A percentile compares a stretch with the other conserved stretches of the same genome.
Evolutionary conservation across 78 protist genomes (phyloP).

Genomic region (Speleostelium caveatum): DNA sequence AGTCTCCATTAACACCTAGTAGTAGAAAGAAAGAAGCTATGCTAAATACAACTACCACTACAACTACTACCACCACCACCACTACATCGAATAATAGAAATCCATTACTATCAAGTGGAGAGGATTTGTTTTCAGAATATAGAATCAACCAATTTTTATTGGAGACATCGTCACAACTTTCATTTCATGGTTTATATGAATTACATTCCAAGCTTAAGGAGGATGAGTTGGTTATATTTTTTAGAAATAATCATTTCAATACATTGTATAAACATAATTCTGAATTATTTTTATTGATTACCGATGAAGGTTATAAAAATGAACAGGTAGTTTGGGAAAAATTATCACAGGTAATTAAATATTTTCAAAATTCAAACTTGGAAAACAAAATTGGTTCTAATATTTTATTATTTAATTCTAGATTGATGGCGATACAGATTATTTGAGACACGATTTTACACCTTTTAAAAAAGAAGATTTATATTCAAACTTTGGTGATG

Average conservation of each 20-base stretch:
- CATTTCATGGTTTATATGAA: conserved; percentile 77
- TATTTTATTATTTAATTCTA: background rate
- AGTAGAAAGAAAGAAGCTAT: too few species aligned
- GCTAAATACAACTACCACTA: background rate
- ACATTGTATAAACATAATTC: conserved; percentile 57
- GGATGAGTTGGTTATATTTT: conserved; percentile 63
- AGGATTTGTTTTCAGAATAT: conserved; percentile 26
- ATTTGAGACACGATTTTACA: background rate
- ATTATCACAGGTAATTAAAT: conserved; percentile 28
- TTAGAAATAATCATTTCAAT: conserved; percentile 85
- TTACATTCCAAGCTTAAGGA: conserved; percentile 62
- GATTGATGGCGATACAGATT: conserved; percentile 72
- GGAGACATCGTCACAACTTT: conserved; percentile 64
- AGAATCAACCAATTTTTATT: conserved; percentile 59
- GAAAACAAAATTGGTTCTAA: background rate
- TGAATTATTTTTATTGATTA: conserved; percentile 40
- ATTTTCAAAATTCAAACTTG: background rate
- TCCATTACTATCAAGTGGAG: conserved; percentile 33
- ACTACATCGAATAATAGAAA: background rate
- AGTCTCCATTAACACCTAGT: too few species aligned
- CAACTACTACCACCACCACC: background rate
- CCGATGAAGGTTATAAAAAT: conserved; percentile 82
- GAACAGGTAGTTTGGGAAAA: conserved; percentile 80
- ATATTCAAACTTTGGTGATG: conserved; percentile 28
- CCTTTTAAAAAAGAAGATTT: conserved; percentile 23